Evolutionary conservation across 345 rosid species (phyloP).

Genomic region (Psidium guajava): DNA sequence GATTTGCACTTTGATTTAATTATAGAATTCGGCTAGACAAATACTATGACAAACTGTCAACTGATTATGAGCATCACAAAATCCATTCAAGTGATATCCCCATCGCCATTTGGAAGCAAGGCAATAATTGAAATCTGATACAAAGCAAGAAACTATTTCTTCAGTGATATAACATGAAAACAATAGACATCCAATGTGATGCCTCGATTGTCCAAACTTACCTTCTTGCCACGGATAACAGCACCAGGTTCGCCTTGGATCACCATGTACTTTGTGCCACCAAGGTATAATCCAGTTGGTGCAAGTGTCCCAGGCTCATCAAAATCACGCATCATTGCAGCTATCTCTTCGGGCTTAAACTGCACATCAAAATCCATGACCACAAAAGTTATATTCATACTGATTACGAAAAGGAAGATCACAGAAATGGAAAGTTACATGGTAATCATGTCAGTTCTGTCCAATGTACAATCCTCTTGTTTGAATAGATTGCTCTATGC

Average conservation of each 20-base stretch:
- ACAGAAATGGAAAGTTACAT: background rate
- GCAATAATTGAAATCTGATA: background rate
- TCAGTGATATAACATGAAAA: background rate
- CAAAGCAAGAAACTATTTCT: background rate
- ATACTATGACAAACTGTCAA: background rate
- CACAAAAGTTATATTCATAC: background rate
- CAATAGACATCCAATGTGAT: background rate
- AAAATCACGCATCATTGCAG: conserved; percentile 21
- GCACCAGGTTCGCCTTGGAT: conserved; percentile 37
- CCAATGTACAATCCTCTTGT: background rate
- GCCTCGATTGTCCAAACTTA: background rate
- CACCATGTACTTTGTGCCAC: conserved; percentile 39
- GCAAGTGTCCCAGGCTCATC: conserved; percentile 35
- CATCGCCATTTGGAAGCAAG: background rate
- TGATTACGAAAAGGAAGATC: background rate
- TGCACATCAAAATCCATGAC: background rate
- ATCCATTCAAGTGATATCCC: background rate
- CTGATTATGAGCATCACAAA: background rate
- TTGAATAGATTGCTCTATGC: background rate
- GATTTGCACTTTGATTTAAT: background rate
- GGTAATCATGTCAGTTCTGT: background rate
- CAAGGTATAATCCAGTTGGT: conserved; percentile 30
- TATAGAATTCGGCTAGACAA: background rate
- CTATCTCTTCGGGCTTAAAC: conserved; percentile 18
- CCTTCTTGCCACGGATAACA: conserved; percentile 43